phyloP scores from a whole-genome alignment of 208 protist genomes.

The Leptomonas pyrrhocoris region DNA sequence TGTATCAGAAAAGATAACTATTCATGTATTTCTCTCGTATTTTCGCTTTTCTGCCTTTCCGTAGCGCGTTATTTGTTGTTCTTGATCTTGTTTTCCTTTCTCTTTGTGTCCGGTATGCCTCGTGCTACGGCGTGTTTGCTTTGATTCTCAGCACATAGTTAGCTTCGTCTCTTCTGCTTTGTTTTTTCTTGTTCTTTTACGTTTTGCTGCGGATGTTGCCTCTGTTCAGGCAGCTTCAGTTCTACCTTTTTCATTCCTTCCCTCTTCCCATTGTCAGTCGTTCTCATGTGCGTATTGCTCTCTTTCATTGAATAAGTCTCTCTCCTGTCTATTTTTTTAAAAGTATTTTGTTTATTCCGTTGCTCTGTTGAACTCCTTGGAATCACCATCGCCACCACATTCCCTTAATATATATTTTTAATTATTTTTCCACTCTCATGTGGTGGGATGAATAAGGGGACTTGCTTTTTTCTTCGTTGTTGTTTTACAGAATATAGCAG shows the following conservation, averaged over 20 bases:
- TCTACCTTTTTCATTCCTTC: slow-evolving; percentile 2
- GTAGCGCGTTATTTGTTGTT: no score
- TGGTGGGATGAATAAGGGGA: no score
- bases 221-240: no score
- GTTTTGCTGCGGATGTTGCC: no score
- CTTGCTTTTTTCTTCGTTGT: no score
- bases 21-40: background rate
- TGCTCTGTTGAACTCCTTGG: background rate
- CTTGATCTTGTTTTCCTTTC: no score
- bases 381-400: background rate
- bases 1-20: background rate
- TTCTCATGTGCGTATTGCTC: background rate
- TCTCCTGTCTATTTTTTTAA: background rate
- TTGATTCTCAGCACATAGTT: no score
- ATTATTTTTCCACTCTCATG: background rate
- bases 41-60: no score
- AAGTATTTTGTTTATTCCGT: background rate
- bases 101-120: no score
- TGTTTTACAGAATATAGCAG: no score
- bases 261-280: background rate
- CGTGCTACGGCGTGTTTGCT: no score
- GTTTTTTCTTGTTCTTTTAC: no score
- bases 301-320: slow-evolving; percentile 21
- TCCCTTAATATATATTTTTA: background rate
- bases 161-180: slow-evolving; percentile 22